Evolutionary conservation across 495 filamentous ascomycete genomes (phyloP).

Genomic region (Ramalina intermedia): DNA sequence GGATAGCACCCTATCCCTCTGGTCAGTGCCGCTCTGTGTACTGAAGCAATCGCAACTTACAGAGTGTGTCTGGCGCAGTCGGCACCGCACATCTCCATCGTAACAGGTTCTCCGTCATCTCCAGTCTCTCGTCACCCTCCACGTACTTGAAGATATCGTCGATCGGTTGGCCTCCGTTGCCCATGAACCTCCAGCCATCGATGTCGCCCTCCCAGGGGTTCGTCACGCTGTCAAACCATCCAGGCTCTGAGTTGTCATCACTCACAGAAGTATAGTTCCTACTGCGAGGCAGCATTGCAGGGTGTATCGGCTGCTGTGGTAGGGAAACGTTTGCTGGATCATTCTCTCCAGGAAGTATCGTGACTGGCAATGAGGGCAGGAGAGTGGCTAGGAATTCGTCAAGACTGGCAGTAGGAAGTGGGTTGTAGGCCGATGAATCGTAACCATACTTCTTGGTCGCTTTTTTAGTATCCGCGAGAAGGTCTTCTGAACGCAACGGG

Average conservation of each 20-base stretch:
- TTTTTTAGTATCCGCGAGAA: constrained; percentile 34
- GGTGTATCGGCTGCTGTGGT: constrained; percentile 71
- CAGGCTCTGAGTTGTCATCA: constrained; percentile 35
- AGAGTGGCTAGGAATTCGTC: constrained; percentile 71
- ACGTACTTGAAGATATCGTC: constrained; percentile 91
- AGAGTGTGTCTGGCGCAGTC: constrained; percentile 90
- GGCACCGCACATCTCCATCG: constrained; percentile 87
- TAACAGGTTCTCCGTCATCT: constrained; percentile 83
- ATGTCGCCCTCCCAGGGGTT: constrained; percentile 88
- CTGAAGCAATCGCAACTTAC: constrained; percentile 30
- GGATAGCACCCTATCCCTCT: constrained; percentile 68
- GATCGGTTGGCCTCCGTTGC: constrained; percentile 78
- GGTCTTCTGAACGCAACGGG: constrained; percentile 32
- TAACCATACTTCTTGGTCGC: constrained; percentile 81
- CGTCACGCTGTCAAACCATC: constrained; percentile 80
- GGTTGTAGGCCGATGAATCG: constrained; percentile 74
- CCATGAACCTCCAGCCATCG: constrained; percentile 74
- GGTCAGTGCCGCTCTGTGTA: background rate
- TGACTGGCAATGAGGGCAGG: constrained; percentile 67
- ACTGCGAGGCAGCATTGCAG: constrained; percentile 64
- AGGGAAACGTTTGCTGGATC: constrained; percentile 72
- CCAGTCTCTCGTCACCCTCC: constrained; percentile 50
- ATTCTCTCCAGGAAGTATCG: constrained; percentile 56
- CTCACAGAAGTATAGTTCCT: constrained; percentile 44
- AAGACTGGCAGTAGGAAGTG: constrained; percentile 64